Evolutionary conservation across 208 protist species (phyloP), one percentile per base, ranked within the genome.

Genomic region (Acanthamoeba culbertsoni): DNA sequence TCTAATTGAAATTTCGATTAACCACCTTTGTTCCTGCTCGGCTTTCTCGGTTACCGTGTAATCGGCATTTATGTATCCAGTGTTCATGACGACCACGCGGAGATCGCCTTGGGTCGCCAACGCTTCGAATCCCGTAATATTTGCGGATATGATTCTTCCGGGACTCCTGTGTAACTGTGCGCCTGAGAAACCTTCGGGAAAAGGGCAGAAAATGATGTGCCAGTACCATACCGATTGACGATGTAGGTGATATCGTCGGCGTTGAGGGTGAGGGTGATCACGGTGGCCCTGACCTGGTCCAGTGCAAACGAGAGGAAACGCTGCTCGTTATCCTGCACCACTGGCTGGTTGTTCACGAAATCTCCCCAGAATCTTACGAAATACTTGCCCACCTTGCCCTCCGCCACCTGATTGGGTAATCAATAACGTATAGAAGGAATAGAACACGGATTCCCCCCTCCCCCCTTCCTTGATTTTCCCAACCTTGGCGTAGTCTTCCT

Each of bases 161-260:
- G 77, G 77, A 31, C 77, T 88, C 51, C 77, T 88, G 28, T 31
- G n/a, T n/a, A n/a, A n/a, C n/a, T n/a, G n/a, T n/a, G n/a, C n/a
- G n/a, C n/a, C n/a, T n/a, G 71, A 7, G 42, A 26, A 82, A 82
- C 33, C 33, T 10, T 51, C 7, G n/a, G 35, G 33, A n/a, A 82
- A 82, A 82, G 71, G 16, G 42, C 7, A 68, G 7, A 68, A 10
- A 73, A 35, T 35, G 40, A 26, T 28, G 40, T 73, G 28, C 8
- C 10, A n/a, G 62, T 10, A 37, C 2, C 31, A 45, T 16, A 88
- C 77, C 43, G 77, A 48, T 88, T 88, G 33, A 88, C 31, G 16
- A 53, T 53, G 51, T 63, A 88, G 48, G n/a, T 55, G 77, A 88
- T 88, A 31, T 88, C 77, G 77, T 88, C 77, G 31, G 77, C 77